phyloP scores from a whole-genome alignment of 2,329 filamentous ascomycete species.

The Stagonosporopsis cucurbitacearum region DNA sequence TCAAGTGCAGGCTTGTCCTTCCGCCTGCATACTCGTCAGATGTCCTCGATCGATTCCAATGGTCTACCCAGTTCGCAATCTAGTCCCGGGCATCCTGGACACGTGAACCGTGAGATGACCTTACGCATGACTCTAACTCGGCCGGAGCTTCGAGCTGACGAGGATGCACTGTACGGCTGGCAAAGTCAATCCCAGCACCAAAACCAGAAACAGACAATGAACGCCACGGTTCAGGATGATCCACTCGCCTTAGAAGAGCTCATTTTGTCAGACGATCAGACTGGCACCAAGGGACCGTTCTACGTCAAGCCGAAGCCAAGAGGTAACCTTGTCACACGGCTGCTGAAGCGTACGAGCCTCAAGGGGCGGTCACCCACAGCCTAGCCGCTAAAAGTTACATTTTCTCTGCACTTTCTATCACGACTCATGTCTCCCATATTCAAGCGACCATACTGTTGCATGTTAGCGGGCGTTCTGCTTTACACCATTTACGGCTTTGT shows the following conservation, averaged over 20 bases:
- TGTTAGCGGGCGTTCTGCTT: slow-evolving; percentile 36
- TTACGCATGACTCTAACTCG: slow-evolving; percentile 93
- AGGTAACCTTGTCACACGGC: slow-evolving; percentile 43
- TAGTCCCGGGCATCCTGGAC: slow-evolving; percentile 27
- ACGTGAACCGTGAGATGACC: slow-evolving; percentile 82
- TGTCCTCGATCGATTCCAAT: slow-evolving; percentile 42
- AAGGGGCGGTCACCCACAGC: slow-evolving; percentile 30
- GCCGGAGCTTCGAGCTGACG: slow-evolving; percentile 79
- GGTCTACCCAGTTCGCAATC: slow-evolving; percentile 34
- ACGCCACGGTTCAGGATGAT: slow-evolving; percentile 49
- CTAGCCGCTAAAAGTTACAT: slow-evolving; percentile 5
- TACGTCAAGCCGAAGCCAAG: slow-evolving; percentile 49
- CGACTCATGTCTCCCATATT: slow-evolving; percentile 6
- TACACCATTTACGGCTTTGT: slow-evolving; percentile 20
- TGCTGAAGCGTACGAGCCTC: slow-evolving; percentile 48
- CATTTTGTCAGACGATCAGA: slow-evolving; percentile 56
- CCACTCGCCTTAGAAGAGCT: slow-evolving; percentile 63
- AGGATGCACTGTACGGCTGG: slow-evolving; percentile 76
- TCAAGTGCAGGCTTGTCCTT: slow-evolving; percentile 45
- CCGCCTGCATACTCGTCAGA: slow-evolving; percentile 38
- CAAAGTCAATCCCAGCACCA: slow-evolving; percentile 45
- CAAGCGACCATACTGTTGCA: slow-evolving; percentile 24
- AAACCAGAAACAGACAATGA: slow-evolving; percentile 20
- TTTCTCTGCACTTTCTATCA: not conserved
- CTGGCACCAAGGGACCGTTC: slow-evolving; percentile 55